A percentile compares a stretch with the other conserved stretches of the same genome.
phyloP scores from a whole-genome alignment of 495 filamentous ascomycete genomes.

The Penicillium coprophilum region DNA sequence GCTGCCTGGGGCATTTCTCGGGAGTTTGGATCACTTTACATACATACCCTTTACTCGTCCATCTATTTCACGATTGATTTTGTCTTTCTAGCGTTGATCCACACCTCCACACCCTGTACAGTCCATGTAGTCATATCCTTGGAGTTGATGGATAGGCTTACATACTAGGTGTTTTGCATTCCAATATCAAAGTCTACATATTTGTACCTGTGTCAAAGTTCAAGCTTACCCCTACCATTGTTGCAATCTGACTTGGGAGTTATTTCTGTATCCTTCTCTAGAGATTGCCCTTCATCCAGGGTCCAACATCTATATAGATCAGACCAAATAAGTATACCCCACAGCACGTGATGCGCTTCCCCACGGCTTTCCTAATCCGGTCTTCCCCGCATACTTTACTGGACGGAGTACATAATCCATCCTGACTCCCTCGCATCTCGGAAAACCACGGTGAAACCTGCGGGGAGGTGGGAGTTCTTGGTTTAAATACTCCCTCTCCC shows the following conservation, averaged over 20 bases:
- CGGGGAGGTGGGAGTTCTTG: slow-evolving; percentile 13
- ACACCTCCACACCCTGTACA: slow-evolving; percentile 20
- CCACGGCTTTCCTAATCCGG: slow-evolving; percentile 10
- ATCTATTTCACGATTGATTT: slow-evolving; percentile 5
- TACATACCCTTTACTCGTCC: slow-evolving; percentile 21
- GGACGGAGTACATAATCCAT: not conserved
- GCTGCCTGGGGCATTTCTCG: slow-evolving; percentile 23
- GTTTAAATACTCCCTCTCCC: slow-evolving; percentile 7
- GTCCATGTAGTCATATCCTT: slow-evolving; percentile 11
- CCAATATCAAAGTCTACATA: not conserved
- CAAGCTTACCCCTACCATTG: not conserved
- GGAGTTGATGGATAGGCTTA: slow-evolving; percentile 4
- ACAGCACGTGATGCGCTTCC: slow-evolving; percentile 15
- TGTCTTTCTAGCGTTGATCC: slow-evolving; percentile 8
- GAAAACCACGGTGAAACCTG: slow-evolving; percentile 24
- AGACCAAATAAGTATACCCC: slow-evolving; percentile 1
- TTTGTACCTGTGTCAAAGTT: not conserved
- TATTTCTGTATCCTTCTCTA: not conserved
- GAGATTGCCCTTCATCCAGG: not conserved
- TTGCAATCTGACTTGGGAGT: not conserved
- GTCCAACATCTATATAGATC: not conserved
- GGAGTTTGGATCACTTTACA: slow-evolving; percentile 22
- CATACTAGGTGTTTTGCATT: slow-evolving; percentile 5
- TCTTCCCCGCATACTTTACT: slow-evolving; percentile 10
- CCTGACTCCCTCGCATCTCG: slow-evolving; percentile 8